Evolutionary conservation across 352 stramenopile species (phyloP).

Genomic region (Phytopythium oedochilum): DNA sequence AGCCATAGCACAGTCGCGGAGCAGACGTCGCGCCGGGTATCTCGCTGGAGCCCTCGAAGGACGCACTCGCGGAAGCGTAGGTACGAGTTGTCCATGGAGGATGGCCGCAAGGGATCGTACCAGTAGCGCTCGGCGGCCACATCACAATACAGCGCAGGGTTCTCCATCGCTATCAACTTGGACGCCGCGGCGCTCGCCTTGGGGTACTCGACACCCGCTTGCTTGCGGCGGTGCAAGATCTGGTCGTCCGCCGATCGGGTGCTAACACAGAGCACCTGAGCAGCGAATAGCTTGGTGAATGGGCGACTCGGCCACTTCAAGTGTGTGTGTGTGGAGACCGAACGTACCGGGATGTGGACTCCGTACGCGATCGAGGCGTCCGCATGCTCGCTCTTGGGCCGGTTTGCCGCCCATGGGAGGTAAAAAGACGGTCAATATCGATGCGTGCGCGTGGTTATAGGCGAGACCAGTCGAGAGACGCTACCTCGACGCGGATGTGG

Average conservation of each 20-base stretch:
- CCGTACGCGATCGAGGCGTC: slow-evolving; percentile 48
- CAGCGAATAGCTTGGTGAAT: neutral
- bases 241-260: slow-evolving; percentile 49
- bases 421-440: neutral
- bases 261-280: slow-evolving; percentile 36
- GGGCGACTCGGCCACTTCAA: neutral
- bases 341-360: slow-evolving; percentile 42
- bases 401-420: neutral
- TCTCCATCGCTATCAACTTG: slow-evolving; percentile 61
- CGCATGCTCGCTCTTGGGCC: slow-evolving; percentile 42
- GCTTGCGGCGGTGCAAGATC: slow-evolving; percentile 54
- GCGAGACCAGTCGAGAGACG: neutral
- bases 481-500: slow-evolving; percentile 67
- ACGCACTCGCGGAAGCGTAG: slow-evolving; percentile 32
- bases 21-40: slow-evolving; percentile 36
- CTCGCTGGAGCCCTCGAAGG: slow-evolving; percentile 19
- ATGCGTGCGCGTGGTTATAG: neutral
- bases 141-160: slow-evolving; percentile 59
- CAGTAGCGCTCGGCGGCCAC: slow-evolving; percentile 34
- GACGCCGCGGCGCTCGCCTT: slow-evolving; percentile 3
- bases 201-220: slow-evolving; percentile 46
- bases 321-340: neutral
- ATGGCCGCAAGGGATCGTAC: slow-evolving; percentile 3
- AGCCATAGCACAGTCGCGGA: slow-evolving; percentile 50
- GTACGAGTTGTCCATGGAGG: slow-evolving; percentile 10